Evolutionary conservation across 129 eudicot species (phyloP).

Genomic region (Saussurea involucrata): DNA sequence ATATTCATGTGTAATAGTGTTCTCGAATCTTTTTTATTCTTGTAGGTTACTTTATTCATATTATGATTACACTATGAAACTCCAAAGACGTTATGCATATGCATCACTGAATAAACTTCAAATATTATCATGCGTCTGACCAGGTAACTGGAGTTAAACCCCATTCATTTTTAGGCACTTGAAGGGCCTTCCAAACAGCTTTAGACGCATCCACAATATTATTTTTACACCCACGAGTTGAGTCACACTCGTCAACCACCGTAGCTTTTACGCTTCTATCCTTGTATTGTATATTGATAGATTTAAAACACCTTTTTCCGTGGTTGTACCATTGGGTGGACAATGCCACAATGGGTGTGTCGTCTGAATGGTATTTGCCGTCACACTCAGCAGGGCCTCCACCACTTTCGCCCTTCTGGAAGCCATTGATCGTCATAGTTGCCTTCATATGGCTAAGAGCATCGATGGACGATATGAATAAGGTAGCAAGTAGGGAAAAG

Average conservation of each 20-base stretch:
- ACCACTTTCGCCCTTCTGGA: slow-evolving; percentile 8
- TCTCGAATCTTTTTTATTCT: background rate
- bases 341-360: slow-evolving; percentile 11
- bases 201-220: background rate
- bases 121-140: slow-evolving; percentile 2
- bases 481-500: background rate
- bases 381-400: slow-evolving; percentile 18
- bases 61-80: background rate
- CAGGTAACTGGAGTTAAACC: slow-evolving; percentile 7
- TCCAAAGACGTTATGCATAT: background rate
- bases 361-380: slow-evolving; percentile 3
- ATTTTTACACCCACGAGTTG: slow-evolving; percentile 7
- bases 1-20: background rate
- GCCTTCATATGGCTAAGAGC: slow-evolving; percentile 1
- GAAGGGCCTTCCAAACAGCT: slow-evolving; percentile 27
- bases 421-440: slow-evolving; percentile 13
- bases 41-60: background rate
- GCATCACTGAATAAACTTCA: background rate
- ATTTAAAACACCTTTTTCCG: slow-evolving; percentile 4
- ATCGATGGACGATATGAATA: background rate
- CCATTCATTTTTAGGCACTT: background rate
- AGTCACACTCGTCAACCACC: slow-evolving; percentile 26
- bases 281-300: background rate
- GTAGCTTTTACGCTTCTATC: slow-evolving; percentile 5
- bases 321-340: slow-evolving; percentile 21